These are phyloP conservation scores for Hymenochaete sp. DNA, from an alignment of 1,284 basidiomycete genomes.

Conservation along the genomic window DNA sequence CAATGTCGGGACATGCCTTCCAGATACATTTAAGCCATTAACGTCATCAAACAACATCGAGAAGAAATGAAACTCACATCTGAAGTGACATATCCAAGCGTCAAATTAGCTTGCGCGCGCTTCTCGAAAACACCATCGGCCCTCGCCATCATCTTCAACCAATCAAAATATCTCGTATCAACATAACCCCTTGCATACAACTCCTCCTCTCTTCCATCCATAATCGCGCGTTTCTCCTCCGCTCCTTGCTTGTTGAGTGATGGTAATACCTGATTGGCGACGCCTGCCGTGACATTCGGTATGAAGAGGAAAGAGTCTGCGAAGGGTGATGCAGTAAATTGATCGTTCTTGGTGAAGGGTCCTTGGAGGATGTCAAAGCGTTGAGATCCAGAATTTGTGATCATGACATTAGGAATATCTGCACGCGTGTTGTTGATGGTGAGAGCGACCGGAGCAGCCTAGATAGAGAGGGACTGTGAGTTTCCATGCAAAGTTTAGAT, in stretches of 20 bases:
- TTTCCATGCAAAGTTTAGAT: no score
- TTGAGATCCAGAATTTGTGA: conserved; percentile 67
- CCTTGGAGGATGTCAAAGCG: conserved; percentile 68
- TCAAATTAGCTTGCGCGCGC: conserved; percentile 1
- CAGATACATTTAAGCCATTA: neutral
- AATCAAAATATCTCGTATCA: conserved; percentile 40
- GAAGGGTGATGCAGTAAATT: conserved; percentile 65
- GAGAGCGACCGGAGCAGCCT: conserved; percentile 47
- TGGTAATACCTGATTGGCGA: no score
- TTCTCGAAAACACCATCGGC: neutral
- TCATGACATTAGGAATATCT: conserved; percentile 36
- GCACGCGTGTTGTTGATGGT: conserved; percentile 53
- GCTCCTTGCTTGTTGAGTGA: conserved; percentile 38
- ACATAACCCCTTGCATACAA: conserved; percentile 45
- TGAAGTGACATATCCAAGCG: conserved; percentile 57
- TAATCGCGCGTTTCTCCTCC: neutral
- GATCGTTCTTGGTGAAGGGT: conserved; percentile 70
- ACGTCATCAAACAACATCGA: conserved; percentile 11
- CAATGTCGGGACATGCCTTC: conserved; percentile 41
- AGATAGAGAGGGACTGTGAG: no score
- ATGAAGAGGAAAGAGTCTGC: conserved; percentile 52
- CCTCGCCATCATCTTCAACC: conserved; percentile 49
- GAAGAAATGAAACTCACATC: conserved; percentile 40
- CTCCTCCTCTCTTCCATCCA: conserved; percentile 22
- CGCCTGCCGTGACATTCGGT: conserved; percentile 50